phyloP scores from a whole-genome alignment of 352 stramenopile genomes.

The Thalassiosira allenii region DNA sequence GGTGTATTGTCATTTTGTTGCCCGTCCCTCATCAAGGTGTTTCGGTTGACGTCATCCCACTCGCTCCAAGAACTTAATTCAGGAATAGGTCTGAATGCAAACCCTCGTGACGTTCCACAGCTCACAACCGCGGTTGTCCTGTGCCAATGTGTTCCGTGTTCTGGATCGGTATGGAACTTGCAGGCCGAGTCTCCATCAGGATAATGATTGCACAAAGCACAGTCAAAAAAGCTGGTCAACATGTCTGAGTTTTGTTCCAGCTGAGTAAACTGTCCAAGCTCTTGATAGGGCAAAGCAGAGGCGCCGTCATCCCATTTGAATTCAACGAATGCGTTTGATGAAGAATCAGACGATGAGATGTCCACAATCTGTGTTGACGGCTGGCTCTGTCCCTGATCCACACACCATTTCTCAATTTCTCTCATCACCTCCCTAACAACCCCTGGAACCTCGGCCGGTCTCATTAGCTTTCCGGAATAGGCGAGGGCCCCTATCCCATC shows the following conservation, averaged over 20 bases:
- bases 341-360: too few relatives aligned
- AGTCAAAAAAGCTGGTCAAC: slow-evolving; percentile 68
- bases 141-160: slow-evolving; percentile 75
- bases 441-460: slow-evolving; percentile 50
- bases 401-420: slow-evolving; percentile 57
- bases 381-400: slow-evolving; percentile 4
- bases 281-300: slow-evolving; percentile 30
- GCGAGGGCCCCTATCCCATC: slow-evolving; percentile 68
- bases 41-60: slow-evolving; percentile 45
- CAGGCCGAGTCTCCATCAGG: slow-evolving; percentile 65
- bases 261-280: slow-evolving; percentile 45
- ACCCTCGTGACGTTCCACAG: slow-evolving; percentile 57
- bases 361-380: slow-evolving; percentile 23
- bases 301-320: slow-evolving; percentile 45
- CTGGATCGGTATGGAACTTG: slow-evolving; percentile 79
- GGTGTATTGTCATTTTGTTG: slow-evolving; percentile 50
- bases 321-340: too few relatives aligned
- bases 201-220: slow-evolving; percentile 78
- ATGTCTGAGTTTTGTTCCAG: neutral
- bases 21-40: slow-evolving; percentile 7
- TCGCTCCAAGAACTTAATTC: slow-evolving; percentile 53
- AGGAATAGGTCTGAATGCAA: slow-evolving; percentile 78
- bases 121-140: slow-evolving; percentile 66
- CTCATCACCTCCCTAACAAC: slow-evolving; percentile 63
- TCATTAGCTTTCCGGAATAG: slow-evolving; percentile 80